A percentile compares a stretch with the other conserved stretches of the same genome.
Evolutionary conservation across 2,329 filamentous ascomycete species (phyloP).

Genomic region (Alternaria panax): DNA sequence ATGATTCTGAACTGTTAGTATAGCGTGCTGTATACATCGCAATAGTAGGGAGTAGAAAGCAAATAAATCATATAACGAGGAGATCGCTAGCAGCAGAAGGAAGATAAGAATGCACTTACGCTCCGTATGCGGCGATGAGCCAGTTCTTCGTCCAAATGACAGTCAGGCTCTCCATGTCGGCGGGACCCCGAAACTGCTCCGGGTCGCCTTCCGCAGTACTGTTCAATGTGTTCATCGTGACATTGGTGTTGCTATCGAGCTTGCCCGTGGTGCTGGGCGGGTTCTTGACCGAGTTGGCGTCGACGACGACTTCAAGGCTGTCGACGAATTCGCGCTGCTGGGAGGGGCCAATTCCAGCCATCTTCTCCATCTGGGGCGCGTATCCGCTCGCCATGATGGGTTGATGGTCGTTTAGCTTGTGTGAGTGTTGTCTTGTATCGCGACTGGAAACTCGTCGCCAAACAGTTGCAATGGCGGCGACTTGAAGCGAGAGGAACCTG

Average conservation of each 20-base stretch:
- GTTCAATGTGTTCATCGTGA: background rate
- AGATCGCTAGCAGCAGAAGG: background rate
- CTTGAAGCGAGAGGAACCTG: background rate
- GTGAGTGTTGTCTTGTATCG: background rate
- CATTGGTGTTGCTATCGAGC: background rate
- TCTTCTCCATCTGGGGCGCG: slow-evolving; percentile 10
- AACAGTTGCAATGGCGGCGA: background rate
- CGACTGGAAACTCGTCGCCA: background rate
- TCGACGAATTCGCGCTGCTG: slow-evolving; percentile 9
- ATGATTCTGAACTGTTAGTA: slow-evolving; percentile 15
- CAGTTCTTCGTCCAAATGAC: slow-evolving; percentile 51
- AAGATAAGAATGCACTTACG: slow-evolving; percentile 10
- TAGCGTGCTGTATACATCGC: too few species aligned
- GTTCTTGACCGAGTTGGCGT: background rate
- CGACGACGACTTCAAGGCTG: background rate
- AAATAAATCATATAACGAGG: background rate
- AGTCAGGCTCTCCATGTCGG: slow-evolving; percentile 52
- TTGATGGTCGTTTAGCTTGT: background rate
- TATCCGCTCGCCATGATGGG: slow-evolving; percentile 14
- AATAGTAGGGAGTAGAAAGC: background rate
- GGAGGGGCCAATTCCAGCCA: slow-evolving; percentile 5
- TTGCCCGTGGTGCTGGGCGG: background rate
- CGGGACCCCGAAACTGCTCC: slow-evolving; percentile 28
- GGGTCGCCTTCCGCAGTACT: background rate
- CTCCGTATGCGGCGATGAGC: slow-evolving; percentile 50